Percentiles rank a stretch among this genome's conserved stretches.
phyloP scores from a whole-genome alignment of 2,329 filamentous ascomycete genomes.

The Apiospora saccharicola region DNA sequence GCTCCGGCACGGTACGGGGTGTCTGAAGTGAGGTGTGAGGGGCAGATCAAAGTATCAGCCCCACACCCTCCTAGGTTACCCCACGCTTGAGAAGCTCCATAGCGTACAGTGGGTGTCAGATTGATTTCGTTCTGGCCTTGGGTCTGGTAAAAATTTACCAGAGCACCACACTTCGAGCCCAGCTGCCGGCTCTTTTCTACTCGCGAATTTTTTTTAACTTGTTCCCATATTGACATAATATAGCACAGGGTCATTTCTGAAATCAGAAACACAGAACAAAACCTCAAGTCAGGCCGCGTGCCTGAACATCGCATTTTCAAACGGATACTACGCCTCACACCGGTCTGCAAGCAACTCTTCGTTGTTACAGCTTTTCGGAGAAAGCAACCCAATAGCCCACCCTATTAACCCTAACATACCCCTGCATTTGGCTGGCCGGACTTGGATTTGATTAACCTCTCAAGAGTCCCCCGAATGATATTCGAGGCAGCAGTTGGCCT shows the following conservation, averaged over 20 bases:
- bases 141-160: constrained; percentile 12
- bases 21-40: background rate
- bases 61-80: background rate
- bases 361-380: background rate
- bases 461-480: background rate
- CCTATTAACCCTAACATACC: background rate
- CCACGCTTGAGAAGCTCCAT: constrained; percentile 4
- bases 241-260: background rate
- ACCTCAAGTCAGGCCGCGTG: background rate
- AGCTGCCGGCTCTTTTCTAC: constrained; percentile 19
- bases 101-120: background rate
- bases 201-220: constrained; percentile 9
- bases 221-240: background rate
- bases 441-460: background rate
- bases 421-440: background rate
- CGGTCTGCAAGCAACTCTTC: background rate
- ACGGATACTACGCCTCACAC: background rate
- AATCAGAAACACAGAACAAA: background rate
- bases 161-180: constrained; percentile 24
- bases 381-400: background rate
- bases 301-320: background rate
- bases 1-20: too few relatives aligned
- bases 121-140: background rate
- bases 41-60: background rate
- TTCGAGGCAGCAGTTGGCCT: background rate